Base-by-base conservation (phyloP, 2,329 filamentous ascomycete genomes). In the Trichoderma endophyticum region DNA sequence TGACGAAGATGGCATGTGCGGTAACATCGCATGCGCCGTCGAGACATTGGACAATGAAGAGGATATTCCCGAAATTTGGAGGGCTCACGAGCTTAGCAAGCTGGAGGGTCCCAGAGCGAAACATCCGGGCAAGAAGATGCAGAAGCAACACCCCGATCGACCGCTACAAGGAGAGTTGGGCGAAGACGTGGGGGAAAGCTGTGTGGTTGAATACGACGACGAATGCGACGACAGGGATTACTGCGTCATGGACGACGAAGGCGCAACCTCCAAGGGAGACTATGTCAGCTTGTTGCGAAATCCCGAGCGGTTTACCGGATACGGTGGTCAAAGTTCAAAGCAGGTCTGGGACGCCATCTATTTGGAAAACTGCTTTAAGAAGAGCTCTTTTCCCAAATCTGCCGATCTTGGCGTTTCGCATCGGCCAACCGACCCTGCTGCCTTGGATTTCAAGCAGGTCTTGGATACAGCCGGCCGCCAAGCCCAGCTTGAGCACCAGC, bases 271-370 rank as follows among this genome's bases (percentile, higher is more conserved):
- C 11, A 97, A 97, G 82, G 96, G 96, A 54, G 96, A 98, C 85
- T 99, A 99, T 80, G 96, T 99, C 77, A 97, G 93, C 82, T 86
- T 99, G 75, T 86, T 97, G 64, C 92, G 94, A 80, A 99, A 99
- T 79, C 95, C 95, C 1, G 95, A 99, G 80, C 89, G 95, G 72
- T 99, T 97, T 82, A 99, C 96, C 0, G 96, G 96, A 63, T 99
- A 98, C 79, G 88, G 91, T 8, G 96, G 96, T 69, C 88, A 91
- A 72, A 92, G 95, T 21, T 90, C 95, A 54, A 90, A 91, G 78
- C 94, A 97, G 83, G 93, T 99, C 18, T 99, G 96, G 96, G 92
- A 97, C 79, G 93, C 96, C 71, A 94, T 99, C 73, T 99, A 99
- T 83, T 89, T 94, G 67, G 96, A 99, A 82, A 99, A 99, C 81